Percentiles rank a stretch among this genome's conserved stretches.
Conservation (phyloP, 2,329 filamentous ascomycete species). For the Colletotrichum acutatum region DNA sequence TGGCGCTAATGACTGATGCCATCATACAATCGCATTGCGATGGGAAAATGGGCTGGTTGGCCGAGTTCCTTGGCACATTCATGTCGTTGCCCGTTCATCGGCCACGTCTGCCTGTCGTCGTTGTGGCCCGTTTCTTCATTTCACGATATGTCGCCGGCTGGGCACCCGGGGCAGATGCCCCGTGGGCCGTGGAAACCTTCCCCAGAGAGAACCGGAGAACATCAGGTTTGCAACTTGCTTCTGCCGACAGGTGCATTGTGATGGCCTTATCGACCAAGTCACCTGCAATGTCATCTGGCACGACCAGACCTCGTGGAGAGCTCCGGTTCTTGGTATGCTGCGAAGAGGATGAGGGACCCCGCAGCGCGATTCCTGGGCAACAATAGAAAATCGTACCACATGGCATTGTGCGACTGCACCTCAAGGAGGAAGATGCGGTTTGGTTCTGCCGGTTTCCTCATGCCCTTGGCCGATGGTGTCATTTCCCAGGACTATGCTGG, state of each 20-base stretch:
- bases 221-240: background rate
- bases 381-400: conserved; percentile 24
- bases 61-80: background rate
- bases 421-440: background rate
- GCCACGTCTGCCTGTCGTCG: background rate
- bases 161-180: background rate
- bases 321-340: background rate
- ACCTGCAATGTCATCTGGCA: background rate
- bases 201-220: background rate
- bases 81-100: background rate
- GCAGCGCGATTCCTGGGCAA: background rate
- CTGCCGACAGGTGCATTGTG: conserved; percentile 2
- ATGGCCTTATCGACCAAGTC: conserved; percentile 14
- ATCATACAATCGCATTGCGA: background rate
- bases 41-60: background rate
- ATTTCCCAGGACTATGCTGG: conserved; percentile 2
- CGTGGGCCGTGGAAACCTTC: background rate
- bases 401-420: conserved; percentile 15
- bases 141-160: conserved; percentile 22
- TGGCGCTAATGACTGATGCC: background rate
- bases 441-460: background rate
- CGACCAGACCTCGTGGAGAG: background rate
- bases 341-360: background rate
- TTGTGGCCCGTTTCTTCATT: background rate
- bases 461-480: conserved; percentile 2